Base-by-base conservation (phyloP, 2,329 filamentous ascomycete species). In the Curvularia lunata region DNA sequence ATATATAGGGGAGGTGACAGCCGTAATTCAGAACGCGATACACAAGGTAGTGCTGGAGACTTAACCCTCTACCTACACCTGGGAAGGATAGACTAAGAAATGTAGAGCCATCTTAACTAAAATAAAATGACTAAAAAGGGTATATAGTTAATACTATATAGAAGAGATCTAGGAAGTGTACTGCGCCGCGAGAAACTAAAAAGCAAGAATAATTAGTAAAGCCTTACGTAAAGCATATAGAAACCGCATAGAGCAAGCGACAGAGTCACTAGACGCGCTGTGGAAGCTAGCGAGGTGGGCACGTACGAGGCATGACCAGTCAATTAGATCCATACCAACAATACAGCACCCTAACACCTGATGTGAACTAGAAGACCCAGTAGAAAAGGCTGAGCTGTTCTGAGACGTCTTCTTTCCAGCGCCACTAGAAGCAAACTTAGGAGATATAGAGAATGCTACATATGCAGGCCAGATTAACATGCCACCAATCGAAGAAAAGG, bases 201-300 rank as follows among this genome's bases (percentile, higher is more conserved):
- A 72, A 54, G 63, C 58, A 18, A 63, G 64, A 19, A 54, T 59
- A 3, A 62, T 71, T 41, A 60, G 61, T 12, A 68, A 68, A 48
- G 65, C 57, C 16, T 25, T 60, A 28, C 47, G 21, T 28, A 43
- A 58, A 12, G 45, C 52, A 10, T 62, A 71, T 8, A 27, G 27
- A 27, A 27, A 27, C 8, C 27, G 27, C 4, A 8, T 27, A 5
- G 27, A 27, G 8, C 4, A 27, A 27, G 27, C 27, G 8, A 8
- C 27, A 4, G 4, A 27, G 8, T 27, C 27, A 8, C 27, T 8
- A 8, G 27, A 27, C 4, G 8, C 4, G 8, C 27, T 27, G 8
- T 27, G 27, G 27, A 27, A 27, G 8, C 27, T 27, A 4, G 27
- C 27, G 4, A 27, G 8, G 4, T 27, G 27, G 27, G 27, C 27